These are phyloP conservation scores for Hypoxylon sp. DNA, from an alignment of 2,329 filamentous ascomycete species.

Conservation along the genomic window DNA sequence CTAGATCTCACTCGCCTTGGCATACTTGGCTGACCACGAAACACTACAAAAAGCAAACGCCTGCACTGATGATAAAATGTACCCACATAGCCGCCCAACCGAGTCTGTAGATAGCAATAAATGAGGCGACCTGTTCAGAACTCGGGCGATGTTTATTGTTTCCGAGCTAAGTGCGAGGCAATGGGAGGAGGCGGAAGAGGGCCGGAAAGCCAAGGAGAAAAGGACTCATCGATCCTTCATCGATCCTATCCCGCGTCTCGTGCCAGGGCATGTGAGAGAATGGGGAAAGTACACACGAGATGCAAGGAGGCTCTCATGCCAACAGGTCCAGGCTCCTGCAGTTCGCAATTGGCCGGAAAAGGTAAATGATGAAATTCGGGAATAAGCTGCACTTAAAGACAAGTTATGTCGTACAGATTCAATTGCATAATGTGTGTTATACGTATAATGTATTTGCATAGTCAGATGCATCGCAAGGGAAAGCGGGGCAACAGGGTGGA, in stretches of 20 bases:
- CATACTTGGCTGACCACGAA: conserved; percentile 8
- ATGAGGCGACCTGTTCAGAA: conserved; percentile 25
- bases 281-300: conserved; percentile 37
- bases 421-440: conserved; percentile 3
- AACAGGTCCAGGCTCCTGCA: background rate
- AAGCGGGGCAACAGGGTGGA: no score
- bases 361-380: conserved; percentile 9
- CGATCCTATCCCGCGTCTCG: conserved; percentile 6
- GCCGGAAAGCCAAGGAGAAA: conserved; percentile 22
- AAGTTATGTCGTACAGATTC: conserved; percentile 3
- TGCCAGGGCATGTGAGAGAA: conserved; percentile 23
- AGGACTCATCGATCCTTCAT: background rate
- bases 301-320: conserved; percentile 31
- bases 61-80: conserved; percentile 22
- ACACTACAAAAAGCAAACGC: conserved; percentile 14
- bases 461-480: background rate
- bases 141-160: conserved; percentile 23
- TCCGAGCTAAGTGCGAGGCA: conserved; percentile 40
- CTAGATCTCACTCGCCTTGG: conserved; percentile 20
- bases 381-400: background rate
- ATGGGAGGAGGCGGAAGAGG: conserved; percentile 19
- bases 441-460: conserved; percentile 1
- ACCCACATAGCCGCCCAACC: conserved; percentile 2
- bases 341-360: conserved; percentile 19
- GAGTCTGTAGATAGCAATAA: conserved; percentile 6